These are phyloP conservation scores for Eimeria falciformis DNA, from an alignment of 169 alveolate genomes.

Conservation along the genomic window DNA sequence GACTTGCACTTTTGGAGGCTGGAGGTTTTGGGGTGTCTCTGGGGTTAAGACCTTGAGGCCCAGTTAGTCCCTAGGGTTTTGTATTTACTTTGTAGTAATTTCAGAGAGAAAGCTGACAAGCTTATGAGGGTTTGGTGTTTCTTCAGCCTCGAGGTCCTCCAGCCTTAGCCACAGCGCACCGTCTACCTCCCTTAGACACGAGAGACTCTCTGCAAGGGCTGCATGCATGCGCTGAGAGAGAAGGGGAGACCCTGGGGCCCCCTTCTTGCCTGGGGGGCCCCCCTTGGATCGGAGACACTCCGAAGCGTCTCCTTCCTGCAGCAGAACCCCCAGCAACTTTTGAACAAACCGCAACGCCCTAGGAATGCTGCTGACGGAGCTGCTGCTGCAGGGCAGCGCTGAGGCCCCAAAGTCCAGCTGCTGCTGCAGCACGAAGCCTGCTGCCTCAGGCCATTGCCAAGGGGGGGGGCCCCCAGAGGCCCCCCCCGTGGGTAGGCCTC, in stretches of 20 bases:
- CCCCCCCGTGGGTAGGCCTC: conserved; percentile 10
- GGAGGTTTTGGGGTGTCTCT: not conserved
- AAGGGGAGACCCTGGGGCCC: conserved; percentile 13
- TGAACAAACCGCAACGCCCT: conserved; percentile 45
- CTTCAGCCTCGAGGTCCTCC: conserved; percentile 21
- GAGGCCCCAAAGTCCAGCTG: conserved; percentile 23
- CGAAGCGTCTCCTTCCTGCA: not conserved
- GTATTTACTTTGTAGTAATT: conserved; percentile 57
- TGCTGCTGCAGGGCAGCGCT: conserved; percentile 50
- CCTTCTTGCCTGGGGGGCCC: conserved; percentile 5
- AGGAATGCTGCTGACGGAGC: conserved; percentile 28
- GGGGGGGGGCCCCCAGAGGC: conserved; percentile 57
- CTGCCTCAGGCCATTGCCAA: conserved; percentile 71
- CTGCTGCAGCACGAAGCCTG: conserved; percentile 41
- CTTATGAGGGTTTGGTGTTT: not conserved
- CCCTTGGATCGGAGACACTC: not conserved
- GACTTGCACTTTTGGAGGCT: too few relatives aligned
- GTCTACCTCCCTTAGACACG: not conserved
- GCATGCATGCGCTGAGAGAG: conserved; percentile 29
- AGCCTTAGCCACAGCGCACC: conserved; percentile 42
- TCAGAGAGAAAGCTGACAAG: conserved; percentile 10
- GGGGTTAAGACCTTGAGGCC: not conserved
- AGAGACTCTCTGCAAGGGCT: not conserved
- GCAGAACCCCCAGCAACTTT: not conserved
- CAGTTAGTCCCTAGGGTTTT: not conserved